These are phyloP conservation scores for Trichoderma harzianum DNA, from an alignment of 2,329 filamentous ascomycete species.

Conservation along the genomic window DNA sequence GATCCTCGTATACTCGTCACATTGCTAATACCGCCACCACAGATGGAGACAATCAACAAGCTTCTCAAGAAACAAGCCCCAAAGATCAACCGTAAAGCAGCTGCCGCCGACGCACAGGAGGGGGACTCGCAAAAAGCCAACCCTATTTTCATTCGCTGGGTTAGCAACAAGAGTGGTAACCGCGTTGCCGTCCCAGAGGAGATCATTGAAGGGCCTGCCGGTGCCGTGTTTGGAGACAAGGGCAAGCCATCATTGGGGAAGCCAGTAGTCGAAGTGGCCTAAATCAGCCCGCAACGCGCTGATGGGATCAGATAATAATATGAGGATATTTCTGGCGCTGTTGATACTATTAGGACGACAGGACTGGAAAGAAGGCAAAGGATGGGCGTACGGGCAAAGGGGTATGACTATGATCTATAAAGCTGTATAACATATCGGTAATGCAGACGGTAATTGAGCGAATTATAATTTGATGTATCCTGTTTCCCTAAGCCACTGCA, in stretches of 20 bases:
- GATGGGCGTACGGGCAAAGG: not conserved
- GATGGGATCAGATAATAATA: not conserved
- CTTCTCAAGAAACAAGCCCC: conserved; percentile 82
- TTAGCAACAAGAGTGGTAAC: conserved; percentile 63
- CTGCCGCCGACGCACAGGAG: conserved; percentile 48
- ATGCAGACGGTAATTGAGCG: not conserved
- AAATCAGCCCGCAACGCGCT: conserved; percentile 6
- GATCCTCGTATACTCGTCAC: not conserved
- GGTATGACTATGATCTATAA: not conserved
- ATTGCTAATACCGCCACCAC: conserved; percentile 15
- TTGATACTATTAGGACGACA: not conserved
- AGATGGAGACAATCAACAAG: conserved; percentile 92
- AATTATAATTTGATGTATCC: not conserved
- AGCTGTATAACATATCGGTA: not conserved
- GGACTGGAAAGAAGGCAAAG: not conserved
- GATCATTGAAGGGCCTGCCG: conserved; percentile 61
- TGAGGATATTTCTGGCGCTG: not conserved
- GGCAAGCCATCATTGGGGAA: conserved; percentile 34
- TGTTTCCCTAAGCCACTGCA: not conserved
- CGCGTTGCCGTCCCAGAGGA: conserved; percentile 64
- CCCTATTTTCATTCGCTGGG: conserved; percentile 66
- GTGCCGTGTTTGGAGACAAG: conserved; percentile 50
- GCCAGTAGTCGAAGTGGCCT: conserved; percentile 55
- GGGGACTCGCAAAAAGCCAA: conserved; percentile 49
- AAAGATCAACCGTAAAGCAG: conserved; percentile 61